Base-by-base conservation (phyloP, 73 alveolate genomes). In the Vitrella brassicaformis region DNA sequence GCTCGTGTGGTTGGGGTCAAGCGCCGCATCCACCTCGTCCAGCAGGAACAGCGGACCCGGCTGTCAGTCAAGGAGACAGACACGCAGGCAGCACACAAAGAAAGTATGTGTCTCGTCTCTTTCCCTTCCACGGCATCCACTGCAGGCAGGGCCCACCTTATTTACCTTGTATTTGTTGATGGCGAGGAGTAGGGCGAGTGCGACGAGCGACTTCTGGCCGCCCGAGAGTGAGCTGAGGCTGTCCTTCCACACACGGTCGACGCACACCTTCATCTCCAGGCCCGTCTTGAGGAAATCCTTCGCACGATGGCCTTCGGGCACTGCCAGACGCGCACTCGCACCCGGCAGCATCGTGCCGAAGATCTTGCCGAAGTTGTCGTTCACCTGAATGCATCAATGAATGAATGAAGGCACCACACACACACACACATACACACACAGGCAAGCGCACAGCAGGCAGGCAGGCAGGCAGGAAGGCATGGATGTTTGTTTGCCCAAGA, bases 41-140 rank as follows among this genome's bases (percentile, higher is more conserved):
- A 95, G 90, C 71, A 95, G 92, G 79, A 94, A 94, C 67, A 95
- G 74, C 27, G 99, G 99, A 67, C 98, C 98, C 66, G 99, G 99
- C 56, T 39, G 56, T 14, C 4, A 39, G 14, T 4, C 4, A 39
- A 14, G 56, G 14, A 39, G 14, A 14, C 4, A 39, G 14, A 39
- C 22, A 39, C 4, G 14, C 22, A 39, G 56, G 56, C 4, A 14
- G 14, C 56, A 39, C 56, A 39, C 56, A 39, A 4, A 39, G 22
- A 39, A 4, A 39, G 22, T 39, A 4, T 39, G 22, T 39, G 22
- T 39, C 56, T 39, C 56, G n/a, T 39, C 56, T 39, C 56, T 39
- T 14, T 39, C 56, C 14, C 56, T 39, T 14, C 14, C 56, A 8
- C 56, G 4, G 22, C 14, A 4, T 39, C 56, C 4, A 4, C 4